phyloP scores from a whole-genome alignment of 2,329 filamentous ascomycete species.

The Fusarium marasasianum region DNA sequence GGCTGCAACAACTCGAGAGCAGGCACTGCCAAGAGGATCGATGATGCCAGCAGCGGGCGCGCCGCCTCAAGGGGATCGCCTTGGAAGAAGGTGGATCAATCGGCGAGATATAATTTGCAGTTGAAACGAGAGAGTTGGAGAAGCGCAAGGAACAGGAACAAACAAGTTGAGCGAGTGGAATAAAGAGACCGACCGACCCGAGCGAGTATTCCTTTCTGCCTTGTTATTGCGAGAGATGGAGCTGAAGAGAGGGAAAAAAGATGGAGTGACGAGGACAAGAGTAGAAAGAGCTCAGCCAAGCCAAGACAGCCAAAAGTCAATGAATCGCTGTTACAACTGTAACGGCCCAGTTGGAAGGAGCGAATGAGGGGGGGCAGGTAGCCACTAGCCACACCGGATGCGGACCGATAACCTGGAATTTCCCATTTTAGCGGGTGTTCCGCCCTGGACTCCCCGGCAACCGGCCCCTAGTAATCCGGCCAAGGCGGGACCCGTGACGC shows the following conservation, averaged over 20 bases:
- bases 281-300: conserved; percentile 2
- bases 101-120: conserved; percentile 11
- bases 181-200: conserved; percentile 16
- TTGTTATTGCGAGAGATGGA: conserved; percentile 19
- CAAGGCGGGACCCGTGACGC: conserved; percentile 29
- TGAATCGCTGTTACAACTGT: conserved; percentile 38
- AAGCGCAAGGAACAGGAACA: conserved; percentile 29
- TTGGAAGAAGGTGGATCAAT: conserved; percentile 19
- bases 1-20: conserved; percentile 10
- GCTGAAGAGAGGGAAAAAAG: conserved; percentile 8
- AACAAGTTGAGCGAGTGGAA: conserved; percentile 17
- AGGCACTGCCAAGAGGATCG: conserved; percentile 21
- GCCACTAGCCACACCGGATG: conserved; percentile 39
- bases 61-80: conserved; percentile 27
- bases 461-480: conserved; percentile 15
- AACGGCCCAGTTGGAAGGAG: conserved; percentile 34
- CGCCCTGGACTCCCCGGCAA: conserved; percentile 35
- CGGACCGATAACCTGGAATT: conserved; percentile 33
- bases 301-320: conserved; percentile 4
- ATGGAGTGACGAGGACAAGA: conserved; percentile 15
- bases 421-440: conserved; percentile 35
- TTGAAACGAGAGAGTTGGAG: conserved; percentile 16
- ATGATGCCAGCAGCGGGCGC: conserved; percentile 37
- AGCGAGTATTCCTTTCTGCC: not conserved
- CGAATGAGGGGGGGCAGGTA: conserved; percentile 30